Conservation (phyloP, 2,329 filamentous ascomycete genomes). For the Neofusicoccum kwambonambiense region DNA sequence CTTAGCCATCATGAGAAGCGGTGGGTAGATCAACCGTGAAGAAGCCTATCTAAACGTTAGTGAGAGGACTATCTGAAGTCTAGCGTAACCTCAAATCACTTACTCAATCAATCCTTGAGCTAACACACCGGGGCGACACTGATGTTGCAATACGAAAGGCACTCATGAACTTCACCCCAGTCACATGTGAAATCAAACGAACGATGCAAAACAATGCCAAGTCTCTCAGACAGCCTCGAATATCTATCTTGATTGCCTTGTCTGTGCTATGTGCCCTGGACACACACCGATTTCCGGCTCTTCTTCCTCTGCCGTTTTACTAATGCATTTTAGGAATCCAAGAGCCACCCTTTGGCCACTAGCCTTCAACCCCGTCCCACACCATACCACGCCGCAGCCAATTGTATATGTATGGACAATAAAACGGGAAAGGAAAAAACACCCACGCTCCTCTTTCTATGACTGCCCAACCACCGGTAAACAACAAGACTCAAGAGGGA, state of each 20-base stretch:
- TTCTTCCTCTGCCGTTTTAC: slow-evolving; percentile 4
- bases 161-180: no score
- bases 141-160: no score
- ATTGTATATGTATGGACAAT: slow-evolving; percentile 11
- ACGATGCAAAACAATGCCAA: no score
- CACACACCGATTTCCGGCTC: neutral
- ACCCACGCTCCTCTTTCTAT: slow-evolving; percentile 16
- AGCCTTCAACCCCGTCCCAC: neutral
- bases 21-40: no score
- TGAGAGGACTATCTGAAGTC: no score
- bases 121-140: no score
- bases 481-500: neutral
- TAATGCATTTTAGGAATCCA: slow-evolving; percentile 17
- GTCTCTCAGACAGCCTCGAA: neutral
- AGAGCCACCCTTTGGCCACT: neutral
- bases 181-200: no score
- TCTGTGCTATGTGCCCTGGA: neutral
- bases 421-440: neutral
- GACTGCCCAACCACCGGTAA: neutral
- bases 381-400: slow-evolving; percentile 13
- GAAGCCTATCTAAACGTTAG: no score
- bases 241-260: neutral
- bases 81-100: no score
- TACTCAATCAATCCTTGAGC: no score
- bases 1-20: no score